phyloP scores from a whole-genome alignment of 441 rosid species.

The Macaranga tanarius region DNA sequence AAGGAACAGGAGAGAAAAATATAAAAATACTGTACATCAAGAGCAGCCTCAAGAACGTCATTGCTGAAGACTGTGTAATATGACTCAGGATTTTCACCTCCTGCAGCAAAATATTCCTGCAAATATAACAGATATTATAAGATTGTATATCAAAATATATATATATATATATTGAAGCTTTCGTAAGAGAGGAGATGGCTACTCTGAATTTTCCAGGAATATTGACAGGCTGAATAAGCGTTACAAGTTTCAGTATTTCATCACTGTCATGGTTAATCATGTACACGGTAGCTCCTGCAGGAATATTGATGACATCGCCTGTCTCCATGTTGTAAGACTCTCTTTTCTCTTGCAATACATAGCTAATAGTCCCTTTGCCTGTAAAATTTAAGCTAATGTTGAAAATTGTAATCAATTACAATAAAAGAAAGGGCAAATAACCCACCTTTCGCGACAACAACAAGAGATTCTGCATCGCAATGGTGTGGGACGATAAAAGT shows the following conservation, averaged over 20 bases:
- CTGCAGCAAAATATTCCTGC: constrained; percentile 43
- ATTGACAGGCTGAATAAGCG: constrained; percentile 37
- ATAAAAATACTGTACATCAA: constrained; percentile 35
- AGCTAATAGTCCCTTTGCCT: constrained; percentile 44
- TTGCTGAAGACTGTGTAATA: constrained; percentile 40
- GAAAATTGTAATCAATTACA: neutral
- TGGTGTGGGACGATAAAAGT: constrained; percentile 55
- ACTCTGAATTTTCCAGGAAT: constrained; percentile 42
- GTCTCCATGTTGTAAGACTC: constrained; percentile 35
- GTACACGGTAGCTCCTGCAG: constrained; percentile 41
- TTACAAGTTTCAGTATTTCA: constrained; percentile 36
- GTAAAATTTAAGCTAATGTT: neutral
- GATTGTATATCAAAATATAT: neutral
- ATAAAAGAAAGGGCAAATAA: neutral
- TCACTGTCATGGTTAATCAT: constrained; percentile 36
- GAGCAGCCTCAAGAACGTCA: constrained; percentile 44
- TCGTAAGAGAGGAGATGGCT: neutral
- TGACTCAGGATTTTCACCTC: constrained; percentile 37
- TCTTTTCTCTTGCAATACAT: constrained; percentile 36
- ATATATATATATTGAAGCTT: neutral
- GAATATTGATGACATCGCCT: constrained; percentile 46
- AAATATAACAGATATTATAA: neutral
- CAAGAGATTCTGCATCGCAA: constrained; percentile 39
- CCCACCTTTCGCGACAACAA: constrained; percentile 43
- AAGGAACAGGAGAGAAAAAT: neutral